These are phyloP conservation scores for Cucumis melo DNA, from an alignment of 306 rosid species.

Conservation along the genomic window DNA sequence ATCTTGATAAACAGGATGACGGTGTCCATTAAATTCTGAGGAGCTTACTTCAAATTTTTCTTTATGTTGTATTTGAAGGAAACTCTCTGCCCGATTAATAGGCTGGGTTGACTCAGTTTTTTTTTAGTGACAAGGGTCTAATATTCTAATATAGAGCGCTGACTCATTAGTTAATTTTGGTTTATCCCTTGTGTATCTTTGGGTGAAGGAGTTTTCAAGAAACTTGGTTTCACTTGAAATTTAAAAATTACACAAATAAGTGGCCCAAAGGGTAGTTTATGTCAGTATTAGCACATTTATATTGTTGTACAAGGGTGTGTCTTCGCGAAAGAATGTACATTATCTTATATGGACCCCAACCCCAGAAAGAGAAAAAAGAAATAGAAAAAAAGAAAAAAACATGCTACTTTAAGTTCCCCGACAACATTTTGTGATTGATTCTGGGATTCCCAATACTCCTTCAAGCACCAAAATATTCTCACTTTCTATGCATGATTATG, in stretches of 20 bases:
- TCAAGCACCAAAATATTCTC: background rate
- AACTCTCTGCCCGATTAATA: background rate
- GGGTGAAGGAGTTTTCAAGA: constrained; percentile 4
- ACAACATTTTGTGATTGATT: background rate
- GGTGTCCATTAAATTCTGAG: background rate
- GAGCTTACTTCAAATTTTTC: background rate
- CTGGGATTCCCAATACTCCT: background rate
- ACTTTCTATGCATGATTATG: background rate
- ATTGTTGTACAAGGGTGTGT: background rate
- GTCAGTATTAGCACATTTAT: background rate
- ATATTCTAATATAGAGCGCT: constrained; percentile 1
- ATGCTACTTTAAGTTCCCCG: background rate
- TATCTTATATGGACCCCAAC: background rate
- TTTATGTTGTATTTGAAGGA: background rate
- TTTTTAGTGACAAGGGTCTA: background rate
- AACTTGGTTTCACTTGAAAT: background rate
- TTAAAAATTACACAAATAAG: background rate
- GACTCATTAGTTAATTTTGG: background rate
- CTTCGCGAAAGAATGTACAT: background rate
- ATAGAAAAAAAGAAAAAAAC: background rate
- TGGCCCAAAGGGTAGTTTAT: background rate
- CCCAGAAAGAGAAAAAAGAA: background rate
- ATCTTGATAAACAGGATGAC: background rate
- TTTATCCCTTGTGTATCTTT: background rate
- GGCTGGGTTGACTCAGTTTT: background rate